phyloP scores from a whole-genome alignment of 371 early-diverging fungal species.

The Parasitella parasitica region DNA sequence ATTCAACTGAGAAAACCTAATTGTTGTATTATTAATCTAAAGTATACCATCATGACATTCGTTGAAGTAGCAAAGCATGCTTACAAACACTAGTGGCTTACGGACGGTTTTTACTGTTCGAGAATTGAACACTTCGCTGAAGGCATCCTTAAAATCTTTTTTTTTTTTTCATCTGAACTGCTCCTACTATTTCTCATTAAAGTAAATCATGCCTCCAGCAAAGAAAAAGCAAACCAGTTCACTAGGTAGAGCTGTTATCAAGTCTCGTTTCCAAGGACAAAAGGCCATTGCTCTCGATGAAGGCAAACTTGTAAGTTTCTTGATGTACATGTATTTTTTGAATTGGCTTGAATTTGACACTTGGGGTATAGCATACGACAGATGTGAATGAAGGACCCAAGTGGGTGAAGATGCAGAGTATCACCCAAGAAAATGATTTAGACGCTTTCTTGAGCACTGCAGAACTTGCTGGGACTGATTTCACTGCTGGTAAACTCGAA shows the following conservation, averaged over 20 bases:
- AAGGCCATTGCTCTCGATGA: constrained; percentile 68
- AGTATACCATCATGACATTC: background rate
- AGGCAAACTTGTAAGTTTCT: constrained; percentile 58
- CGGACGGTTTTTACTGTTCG: background rate
- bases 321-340: background rate
- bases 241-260: constrained; percentile 92
- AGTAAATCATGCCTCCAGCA: constrained; percentile 26
- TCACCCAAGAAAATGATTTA: constrained; percentile 95
- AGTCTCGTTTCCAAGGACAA: constrained; percentile 86
- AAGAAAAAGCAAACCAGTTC: constrained; percentile 41
- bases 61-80: background rate
- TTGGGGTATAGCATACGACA: constrained; percentile 74
- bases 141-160: background rate
- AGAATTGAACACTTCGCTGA: background rate
- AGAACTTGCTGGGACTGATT: constrained; percentile 92
- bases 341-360: too few relatives aligned
- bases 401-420: constrained; percentile 90
- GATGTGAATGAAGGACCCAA: constrained; percentile 81
- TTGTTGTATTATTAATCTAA: too few relatives aligned
- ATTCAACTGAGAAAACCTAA: too few relatives aligned
- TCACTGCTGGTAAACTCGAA: constrained; percentile 85
- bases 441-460: constrained; percentile 96
- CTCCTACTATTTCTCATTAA: background rate
- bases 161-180: too few relatives aligned
- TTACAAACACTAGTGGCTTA: background rate